A percentile compares a stretch with the other conserved stretches of the same genome.
Conservation (phyloP, 805 yeast genomes). For the Candida boleticola region DNA sequence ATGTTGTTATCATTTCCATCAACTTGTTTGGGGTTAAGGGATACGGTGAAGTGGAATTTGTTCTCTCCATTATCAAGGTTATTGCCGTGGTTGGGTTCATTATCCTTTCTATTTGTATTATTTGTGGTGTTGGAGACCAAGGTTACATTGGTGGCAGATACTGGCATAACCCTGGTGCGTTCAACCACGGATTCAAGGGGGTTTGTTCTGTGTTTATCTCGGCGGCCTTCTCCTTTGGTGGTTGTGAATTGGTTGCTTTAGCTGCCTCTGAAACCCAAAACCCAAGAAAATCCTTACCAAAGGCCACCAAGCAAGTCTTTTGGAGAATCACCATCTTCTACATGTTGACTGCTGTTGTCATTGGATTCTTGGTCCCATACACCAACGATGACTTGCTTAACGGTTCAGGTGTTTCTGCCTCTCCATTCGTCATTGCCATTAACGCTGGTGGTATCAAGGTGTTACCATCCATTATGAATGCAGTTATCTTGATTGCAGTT, state of each 20-base stretch:
- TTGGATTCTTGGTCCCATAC: constrained; percentile 54
- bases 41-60: constrained; percentile 26
- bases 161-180: constrained; percentile 57
- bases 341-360: constrained; percentile 38
- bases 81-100: constrained; percentile 25
- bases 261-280: constrained; percentile 58
- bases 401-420: constrained; percentile 51
- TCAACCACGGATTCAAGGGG: constrained; percentile 55
- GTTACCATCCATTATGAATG: constrained; percentile 64
- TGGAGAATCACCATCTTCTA: constrained; percentile 54
- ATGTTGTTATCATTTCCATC: constrained; percentile 28
- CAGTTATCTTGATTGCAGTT: constrained; percentile 63
- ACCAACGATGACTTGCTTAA: constrained; percentile 40
- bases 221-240: constrained; percentile 62
- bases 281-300: constrained; percentile 56
- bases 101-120: constrained; percentile 32
- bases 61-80: constrained; percentile 25
- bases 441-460: constrained; percentile 53
- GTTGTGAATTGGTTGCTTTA: constrained; percentile 57
- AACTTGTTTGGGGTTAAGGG: constrained; percentile 36
- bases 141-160: constrained; percentile 51
- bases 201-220: constrained; percentile 51
- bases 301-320: constrained; percentile 54
- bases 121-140: constrained; percentile 40
- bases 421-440: constrained; percentile 68